Evolutionary conservation across 1,284 basidiomycete genomes (phyloP).

Genomic region (Xerocomus cyaneibrunnescens): DNA sequence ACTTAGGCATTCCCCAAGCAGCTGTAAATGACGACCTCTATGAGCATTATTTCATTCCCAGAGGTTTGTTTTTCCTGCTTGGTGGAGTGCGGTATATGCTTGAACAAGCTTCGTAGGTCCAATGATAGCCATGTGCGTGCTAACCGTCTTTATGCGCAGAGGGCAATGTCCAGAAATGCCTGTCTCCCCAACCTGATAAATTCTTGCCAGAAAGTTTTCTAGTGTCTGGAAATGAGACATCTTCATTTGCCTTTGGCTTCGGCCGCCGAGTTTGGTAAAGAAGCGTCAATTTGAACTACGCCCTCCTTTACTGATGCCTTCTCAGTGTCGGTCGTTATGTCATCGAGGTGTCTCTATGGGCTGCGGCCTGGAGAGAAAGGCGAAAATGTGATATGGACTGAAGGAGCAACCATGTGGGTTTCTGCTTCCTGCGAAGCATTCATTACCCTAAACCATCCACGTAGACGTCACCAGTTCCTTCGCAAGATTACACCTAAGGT

Average conservation of each 20-base stretch:
- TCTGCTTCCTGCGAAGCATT: neutral
- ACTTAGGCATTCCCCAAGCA: constrained; percentile 9
- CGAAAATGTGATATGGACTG: constrained; percentile 10
- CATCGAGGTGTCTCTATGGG: constrained; percentile 33
- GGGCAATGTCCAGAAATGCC: constrained; percentile 45
- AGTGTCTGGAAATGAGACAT: constrained; percentile 9
- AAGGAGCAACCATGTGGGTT: constrained; percentile 14
- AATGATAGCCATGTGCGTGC: neutral
- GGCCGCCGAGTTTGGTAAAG: constrained; percentile 42
- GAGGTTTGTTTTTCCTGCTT: neutral
- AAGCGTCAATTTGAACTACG: neutral
- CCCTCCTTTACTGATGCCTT: neutral
- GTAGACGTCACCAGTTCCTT: constrained; percentile 10
- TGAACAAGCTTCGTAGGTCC: constrained; percentile 5
- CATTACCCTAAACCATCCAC: neutral
- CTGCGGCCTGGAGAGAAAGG: constrained; percentile 6
- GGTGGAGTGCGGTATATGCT: neutral
- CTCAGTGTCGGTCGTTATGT: constrained; percentile 36
- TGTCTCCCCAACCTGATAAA: constrained; percentile 38
- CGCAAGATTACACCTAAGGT: constrained; percentile 4
- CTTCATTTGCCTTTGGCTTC: constrained; percentile 41
- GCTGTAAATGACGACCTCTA: constrained; percentile 39
- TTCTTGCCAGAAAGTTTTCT: constrained; percentile 45
- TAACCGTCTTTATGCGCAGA: constrained; percentile 9
- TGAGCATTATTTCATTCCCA: constrained; percentile 12